Percentiles rank a stretch among this genome's conserved stretches.
Conservation (phyloP, 2,329 filamentous ascomycete genomes). For the Alternaria sp. region DNA sequence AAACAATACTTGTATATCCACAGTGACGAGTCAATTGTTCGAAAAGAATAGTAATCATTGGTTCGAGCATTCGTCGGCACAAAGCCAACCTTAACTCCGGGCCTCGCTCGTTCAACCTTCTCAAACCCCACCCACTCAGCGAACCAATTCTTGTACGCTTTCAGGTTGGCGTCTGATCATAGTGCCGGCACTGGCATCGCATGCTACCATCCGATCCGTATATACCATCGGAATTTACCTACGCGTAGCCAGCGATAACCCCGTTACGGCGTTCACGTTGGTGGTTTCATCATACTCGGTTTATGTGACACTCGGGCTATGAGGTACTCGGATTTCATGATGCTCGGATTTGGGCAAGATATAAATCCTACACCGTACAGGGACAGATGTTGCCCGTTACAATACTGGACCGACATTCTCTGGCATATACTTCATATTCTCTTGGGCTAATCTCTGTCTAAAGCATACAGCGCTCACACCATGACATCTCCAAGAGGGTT, state of each 20-base stretch:
- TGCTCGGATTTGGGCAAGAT: neutral
- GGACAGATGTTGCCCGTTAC: too few species aligned
- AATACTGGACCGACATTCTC: too few species aligned
- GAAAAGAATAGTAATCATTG: neutral
- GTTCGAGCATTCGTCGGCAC: neutral
- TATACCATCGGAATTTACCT: neutral
- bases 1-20: neutral
- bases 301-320: neutral
- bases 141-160: neutral
- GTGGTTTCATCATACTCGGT: neutral
- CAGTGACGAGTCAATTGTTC: neutral
- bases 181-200: neutral
- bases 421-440: neutral
- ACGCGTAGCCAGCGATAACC: neutral
- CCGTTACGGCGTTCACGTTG: neutral
- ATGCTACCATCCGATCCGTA: neutral
- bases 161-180: neutral
- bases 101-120: neutral
- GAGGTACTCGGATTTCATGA: too few species aligned
- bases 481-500: slow-evolving; percentile 10
- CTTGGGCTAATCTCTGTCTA: neutral
- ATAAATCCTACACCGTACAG: neutral
- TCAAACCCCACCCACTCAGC: neutral
- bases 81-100: neutral
- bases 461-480: neutral